These are phyloP conservation scores for Podospora pseudoanserina DNA, from an alignment of 495 filamentous ascomycete genomes.

Conservation along the genomic window DNA sequence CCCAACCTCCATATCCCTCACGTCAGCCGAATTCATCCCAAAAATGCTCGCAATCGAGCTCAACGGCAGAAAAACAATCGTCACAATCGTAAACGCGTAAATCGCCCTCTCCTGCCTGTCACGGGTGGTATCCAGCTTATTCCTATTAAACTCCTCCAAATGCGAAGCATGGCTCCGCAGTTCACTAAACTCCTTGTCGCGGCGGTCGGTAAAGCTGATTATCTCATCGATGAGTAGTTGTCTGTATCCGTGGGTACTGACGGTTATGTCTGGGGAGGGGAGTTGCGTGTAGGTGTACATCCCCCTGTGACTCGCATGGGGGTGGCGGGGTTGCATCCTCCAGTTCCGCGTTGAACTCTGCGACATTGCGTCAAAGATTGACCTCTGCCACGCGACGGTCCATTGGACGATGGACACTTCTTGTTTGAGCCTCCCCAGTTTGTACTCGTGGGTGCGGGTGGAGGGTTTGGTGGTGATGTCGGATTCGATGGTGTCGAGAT, in stretches of 20 bases:
- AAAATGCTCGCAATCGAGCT: conserved; percentile 61
- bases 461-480: conserved; percentile 33
- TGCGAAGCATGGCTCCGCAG: neutral
- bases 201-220: neutral
- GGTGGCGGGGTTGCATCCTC: neutral
- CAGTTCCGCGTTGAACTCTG: conserved; percentile 5
- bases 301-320: neutral
- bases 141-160: conserved; percentile 19
- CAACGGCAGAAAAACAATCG: conserved; percentile 59
- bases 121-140: conserved; percentile 38
- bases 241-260: neutral
- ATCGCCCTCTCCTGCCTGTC: conserved; percentile 48
- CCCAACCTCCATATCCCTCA: conserved; percentile 45
- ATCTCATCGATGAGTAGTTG: neutral
- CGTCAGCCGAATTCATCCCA: conserved; percentile 56
- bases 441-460: conserved; percentile 36
- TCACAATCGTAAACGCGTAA: conserved; percentile 60
- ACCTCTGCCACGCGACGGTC: conserved; percentile 23
- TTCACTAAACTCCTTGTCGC: conserved; percentile 22
- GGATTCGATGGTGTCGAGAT: conserved; percentile 33
- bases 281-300: neutral
- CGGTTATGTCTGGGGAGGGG: neutral
- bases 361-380: conserved; percentile 22
- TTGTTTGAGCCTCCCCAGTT: conserved; percentile 35
- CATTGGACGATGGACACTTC: conserved; percentile 37